phyloP scores from a whole-genome alignment of 805 yeast genomes.

The Saturnispora galanensis region DNA sequence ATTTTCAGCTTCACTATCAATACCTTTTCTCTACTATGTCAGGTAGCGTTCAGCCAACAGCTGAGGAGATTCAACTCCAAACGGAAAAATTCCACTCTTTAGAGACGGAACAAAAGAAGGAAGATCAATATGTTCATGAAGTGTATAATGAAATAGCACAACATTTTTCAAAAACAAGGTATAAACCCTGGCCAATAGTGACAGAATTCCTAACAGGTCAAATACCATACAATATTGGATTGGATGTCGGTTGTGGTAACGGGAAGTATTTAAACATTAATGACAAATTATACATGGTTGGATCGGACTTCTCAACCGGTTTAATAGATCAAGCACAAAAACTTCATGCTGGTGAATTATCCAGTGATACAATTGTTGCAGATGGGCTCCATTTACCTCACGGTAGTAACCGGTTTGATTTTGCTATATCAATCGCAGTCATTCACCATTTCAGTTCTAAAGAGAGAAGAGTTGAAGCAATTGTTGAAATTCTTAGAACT shows the following conservation, averaged over 20 bases:
- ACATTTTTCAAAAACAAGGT: constrained; percentile 89
- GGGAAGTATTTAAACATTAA: constrained; percentile 83
- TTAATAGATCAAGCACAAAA: constrained; percentile 53
- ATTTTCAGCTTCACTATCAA: background rate
- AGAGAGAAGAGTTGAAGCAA: constrained; percentile 69
- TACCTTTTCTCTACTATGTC: constrained; percentile 15
- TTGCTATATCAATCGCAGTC: constrained; percentile 92
- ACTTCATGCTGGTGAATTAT: constrained; percentile 19
- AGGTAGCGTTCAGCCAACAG: constrained; percentile 24
- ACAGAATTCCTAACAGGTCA: constrained; percentile 50
- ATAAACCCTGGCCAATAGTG: constrained; percentile 97
- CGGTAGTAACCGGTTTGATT: constrained; percentile 41
- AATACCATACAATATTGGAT: constrained; percentile 54
- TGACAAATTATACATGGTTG: constrained; percentile 56
- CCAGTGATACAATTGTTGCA: constrained; percentile 56
- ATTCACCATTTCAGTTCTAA: constrained; percentile 90
- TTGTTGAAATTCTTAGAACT: constrained; percentile 49
- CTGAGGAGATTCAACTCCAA: constrained; percentile 22
- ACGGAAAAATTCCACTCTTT: constrained; percentile 22
- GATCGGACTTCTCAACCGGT: constrained; percentile 67
- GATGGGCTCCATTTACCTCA: constrained; percentile 71
- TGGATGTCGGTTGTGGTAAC: constrained; percentile 96
- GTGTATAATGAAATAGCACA: constrained; percentile 88
- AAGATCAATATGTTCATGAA: constrained; percentile 74
- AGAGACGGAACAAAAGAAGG: constrained; percentile 46